Evolutionary conservation across 2,329 filamentous ascomycete species (phyloP).

Genomic region (Leptographium lundbergii): DNA sequence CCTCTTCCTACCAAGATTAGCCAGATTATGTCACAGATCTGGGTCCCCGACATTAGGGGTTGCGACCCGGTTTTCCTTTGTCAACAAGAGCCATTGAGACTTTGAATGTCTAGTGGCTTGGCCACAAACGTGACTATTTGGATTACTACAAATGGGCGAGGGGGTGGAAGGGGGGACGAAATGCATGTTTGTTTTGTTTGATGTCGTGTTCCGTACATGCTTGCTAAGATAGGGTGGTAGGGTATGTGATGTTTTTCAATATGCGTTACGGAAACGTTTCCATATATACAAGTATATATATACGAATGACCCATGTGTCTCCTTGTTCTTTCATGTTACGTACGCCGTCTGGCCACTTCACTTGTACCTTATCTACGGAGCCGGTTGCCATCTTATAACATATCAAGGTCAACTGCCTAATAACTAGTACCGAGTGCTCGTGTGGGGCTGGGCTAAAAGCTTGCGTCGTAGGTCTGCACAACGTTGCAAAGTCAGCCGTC

Average conservation of each 20-base stretch:
- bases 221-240: constrained; percentile 1
- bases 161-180: background rate
- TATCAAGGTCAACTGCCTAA: no score
- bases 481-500: constrained; percentile 9
- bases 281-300: background rate
- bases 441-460: no score
- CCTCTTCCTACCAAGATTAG: background rate
- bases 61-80: background rate
- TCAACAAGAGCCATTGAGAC: background rate
- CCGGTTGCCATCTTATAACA: no score
- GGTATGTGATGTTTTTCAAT: background rate
- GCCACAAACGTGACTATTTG: background rate
- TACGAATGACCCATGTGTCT: background rate
- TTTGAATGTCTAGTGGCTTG: background rate
- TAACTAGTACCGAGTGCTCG: no score
- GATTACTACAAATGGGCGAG: background rate
- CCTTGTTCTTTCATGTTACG: background rate
- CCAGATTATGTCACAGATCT: background rate
- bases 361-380: no score
- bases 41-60: background rate
- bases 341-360: background rate
- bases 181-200: background rate
- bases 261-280: background rate
- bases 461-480: no score
- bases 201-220: background rate